phyloP scores from a whole-genome alignment of 257 asterid species.

The Linaria vulgaris region DNA sequence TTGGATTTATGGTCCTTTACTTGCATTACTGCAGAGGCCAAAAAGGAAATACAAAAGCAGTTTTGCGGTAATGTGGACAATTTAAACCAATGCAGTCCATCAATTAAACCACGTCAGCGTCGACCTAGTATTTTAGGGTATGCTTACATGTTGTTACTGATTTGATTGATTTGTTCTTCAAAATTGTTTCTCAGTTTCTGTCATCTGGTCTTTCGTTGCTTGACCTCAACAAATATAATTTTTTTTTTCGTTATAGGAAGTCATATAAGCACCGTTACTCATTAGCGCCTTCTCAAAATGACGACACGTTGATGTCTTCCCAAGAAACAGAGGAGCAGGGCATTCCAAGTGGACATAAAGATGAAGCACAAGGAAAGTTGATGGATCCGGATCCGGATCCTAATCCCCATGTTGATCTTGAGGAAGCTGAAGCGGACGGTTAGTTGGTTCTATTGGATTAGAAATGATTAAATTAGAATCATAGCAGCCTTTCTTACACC shows the following conservation, averaged over 20 bases:
- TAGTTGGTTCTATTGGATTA: conserved; percentile 30
- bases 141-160: conserved; percentile 4
- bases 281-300: conserved; percentile 36
- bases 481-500: conserved; percentile 7
- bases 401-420: conserved; percentile 36
- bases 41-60: conserved; percentile 70
- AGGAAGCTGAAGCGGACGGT: conserved; percentile 58
- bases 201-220: conserved; percentile 12
- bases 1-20: background rate
- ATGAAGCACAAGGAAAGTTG: conserved; percentile 32
- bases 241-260: conserved; percentile 43
- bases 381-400: conserved; percentile 32
- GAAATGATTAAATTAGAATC: conserved; percentile 15
- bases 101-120: conserved; percentile 43
- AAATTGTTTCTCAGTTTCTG: conserved; percentile 1
- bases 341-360: conserved; percentile 33
- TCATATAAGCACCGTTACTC: conserved; percentile 60
- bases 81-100: conserved; percentile 36
- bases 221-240: conserved; percentile 19
- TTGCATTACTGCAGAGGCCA: conserved; percentile 52
- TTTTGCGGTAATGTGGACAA: conserved; percentile 44
- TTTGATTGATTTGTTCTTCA: conserved; percentile 25
- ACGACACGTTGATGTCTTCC: conserved; percentile 41
- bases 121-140: conserved; percentile 83
- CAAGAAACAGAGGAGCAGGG: conserved; percentile 42